Evolutionary conservation across 1,284 basidiomycete genomes (phyloP).

Genomic region (Calocybe gambosa): DNA sequence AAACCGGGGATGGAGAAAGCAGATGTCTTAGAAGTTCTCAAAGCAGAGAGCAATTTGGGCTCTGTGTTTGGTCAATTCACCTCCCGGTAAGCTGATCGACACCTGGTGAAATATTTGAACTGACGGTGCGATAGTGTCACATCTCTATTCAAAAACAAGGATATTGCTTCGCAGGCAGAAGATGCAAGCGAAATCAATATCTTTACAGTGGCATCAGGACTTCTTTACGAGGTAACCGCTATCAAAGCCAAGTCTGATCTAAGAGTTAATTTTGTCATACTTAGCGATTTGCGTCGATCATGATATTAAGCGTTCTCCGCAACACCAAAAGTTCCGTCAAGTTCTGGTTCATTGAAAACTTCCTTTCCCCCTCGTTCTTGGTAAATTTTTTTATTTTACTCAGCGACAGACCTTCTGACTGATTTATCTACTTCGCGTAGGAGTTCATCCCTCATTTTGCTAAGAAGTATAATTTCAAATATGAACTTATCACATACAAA

Average conservation of each 20-base stretch:
- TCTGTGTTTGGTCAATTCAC: slow-evolving; percentile 41
- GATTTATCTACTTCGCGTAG: slow-evolving; percentile 29
- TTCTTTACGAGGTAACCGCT: slow-evolving; percentile 81
- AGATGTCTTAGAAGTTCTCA: slow-evolving; percentile 66
- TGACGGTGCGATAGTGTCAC: slow-evolving; percentile 36
- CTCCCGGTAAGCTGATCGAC: slow-evolving; percentile 36
- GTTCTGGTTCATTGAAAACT: slow-evolving; percentile 99
- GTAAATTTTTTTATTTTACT: slow-evolving; percentile 39
- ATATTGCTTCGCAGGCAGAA: slow-evolving; percentile 19
- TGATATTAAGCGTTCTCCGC: slow-evolving; percentile 92
- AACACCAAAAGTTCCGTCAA: slow-evolving; percentile 94
- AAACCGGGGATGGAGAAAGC: slow-evolving; percentile 72
- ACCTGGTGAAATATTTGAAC: not conserved
- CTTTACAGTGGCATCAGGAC: slow-evolving; percentile 95
- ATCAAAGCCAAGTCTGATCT: not conserved
- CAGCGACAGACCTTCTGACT: not conserved
- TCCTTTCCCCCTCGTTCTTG: slow-evolving; percentile 95
- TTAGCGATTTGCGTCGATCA: slow-evolving; percentile 94
- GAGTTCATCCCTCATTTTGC: slow-evolving; percentile 95
- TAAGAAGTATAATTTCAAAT: slow-evolving; percentile 86
- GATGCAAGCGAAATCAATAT: slow-evolving; percentile 91
- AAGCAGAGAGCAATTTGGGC: slow-evolving; percentile 24
- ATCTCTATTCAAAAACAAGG: slow-evolving; percentile 43
- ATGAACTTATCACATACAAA: slow-evolving; percentile 97
- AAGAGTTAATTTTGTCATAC: slow-evolving; percentile 7